Conservation (phyloP, 1,139 yeast species). For the Nakaseomyces delphensis region DNA sequence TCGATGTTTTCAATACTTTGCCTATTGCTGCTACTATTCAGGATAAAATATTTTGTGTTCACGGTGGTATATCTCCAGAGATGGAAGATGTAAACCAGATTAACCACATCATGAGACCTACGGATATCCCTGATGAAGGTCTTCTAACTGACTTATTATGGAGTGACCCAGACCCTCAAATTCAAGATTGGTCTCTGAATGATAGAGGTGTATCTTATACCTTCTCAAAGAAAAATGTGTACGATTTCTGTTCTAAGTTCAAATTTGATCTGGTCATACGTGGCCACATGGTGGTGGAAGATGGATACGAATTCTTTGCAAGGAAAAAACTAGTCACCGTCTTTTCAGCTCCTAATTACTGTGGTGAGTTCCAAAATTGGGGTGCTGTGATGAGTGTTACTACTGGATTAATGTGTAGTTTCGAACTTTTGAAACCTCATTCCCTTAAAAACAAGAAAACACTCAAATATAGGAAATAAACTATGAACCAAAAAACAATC, state of each 20-base stretch:
- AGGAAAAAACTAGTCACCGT: conserved; percentile 71
- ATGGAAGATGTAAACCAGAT: conserved; percentile 58
- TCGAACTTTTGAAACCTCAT: conserved; percentile 68
- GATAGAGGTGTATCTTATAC: conserved; percentile 84
- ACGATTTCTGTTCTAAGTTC: conserved; percentile 58
- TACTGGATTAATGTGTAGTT: conserved; percentile 66
- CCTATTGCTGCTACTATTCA: conserved; percentile 85
- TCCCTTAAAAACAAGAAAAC: conserved; percentile 12
- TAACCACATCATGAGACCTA: conserved; percentile 64
- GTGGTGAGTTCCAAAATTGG: conserved; percentile 86
- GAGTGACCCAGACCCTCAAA: conserved; percentile 75
- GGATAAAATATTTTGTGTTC: conserved; percentile 79
- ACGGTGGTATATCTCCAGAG: conserved; percentile 82
- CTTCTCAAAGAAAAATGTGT: conserved; percentile 67
- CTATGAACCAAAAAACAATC: neutral
- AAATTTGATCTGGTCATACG: conserved; percentile 73
- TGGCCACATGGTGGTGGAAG: conserved; percentile 92
- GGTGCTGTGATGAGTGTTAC: conserved; percentile 88
- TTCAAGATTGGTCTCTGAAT: conserved; percentile 67
- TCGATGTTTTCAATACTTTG: conserved; percentile 76
- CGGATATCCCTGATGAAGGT: conserved; percentile 81
- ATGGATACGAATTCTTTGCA: conserved; percentile 82
- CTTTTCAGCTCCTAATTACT: conserved; percentile 82
- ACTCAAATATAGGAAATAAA: neutral
- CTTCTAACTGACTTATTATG: conserved; percentile 72